A percentile compares a stretch with the other conserved stretches of the same genome.
These are phyloP conservation scores for Hygrophila difformis DNA, from an alignment of 257 asterid genomes.

Conservation along the genomic window DNA sequence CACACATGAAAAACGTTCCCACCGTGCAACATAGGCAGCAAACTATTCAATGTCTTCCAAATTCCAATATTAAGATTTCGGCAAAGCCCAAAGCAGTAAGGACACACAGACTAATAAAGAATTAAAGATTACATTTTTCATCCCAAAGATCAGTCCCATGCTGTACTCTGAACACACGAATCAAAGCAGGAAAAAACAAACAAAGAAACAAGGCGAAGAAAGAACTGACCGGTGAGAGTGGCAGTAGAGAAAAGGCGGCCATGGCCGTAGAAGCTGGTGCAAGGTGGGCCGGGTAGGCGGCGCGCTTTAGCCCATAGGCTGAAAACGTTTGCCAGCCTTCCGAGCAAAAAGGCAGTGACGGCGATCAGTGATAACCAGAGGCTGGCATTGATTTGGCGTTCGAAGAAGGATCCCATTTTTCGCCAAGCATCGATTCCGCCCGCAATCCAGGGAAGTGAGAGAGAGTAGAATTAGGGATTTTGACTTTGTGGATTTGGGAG, in stretches of 20 bases:
- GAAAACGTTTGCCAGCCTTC: slow-evolving; percentile 21
- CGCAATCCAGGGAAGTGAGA: too few species aligned
- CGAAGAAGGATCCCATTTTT: slow-evolving; percentile 19
- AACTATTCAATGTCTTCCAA: too few species aligned
- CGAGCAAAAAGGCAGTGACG: slow-evolving; percentile 25
- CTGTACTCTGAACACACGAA: slow-evolving; percentile 6
- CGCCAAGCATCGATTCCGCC: slow-evolving; percentile 12
- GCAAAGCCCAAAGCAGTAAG: too few species aligned
- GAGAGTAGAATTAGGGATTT: too few species aligned
- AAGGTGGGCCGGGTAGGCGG: slow-evolving; percentile 30
- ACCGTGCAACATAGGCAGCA: too few species aligned
- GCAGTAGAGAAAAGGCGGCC: slow-evolving; percentile 29
- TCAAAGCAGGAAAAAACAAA: neutral
- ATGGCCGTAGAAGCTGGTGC: slow-evolving; percentile 35
- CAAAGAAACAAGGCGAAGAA: neutral
- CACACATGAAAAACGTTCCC: too few species aligned
- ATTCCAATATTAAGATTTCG: too few species aligned
- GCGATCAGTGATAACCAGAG: slow-evolving; percentile 27
- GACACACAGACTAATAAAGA: too few species aligned
- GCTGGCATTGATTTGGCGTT: slow-evolving; percentile 29
- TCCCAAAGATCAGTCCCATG: neutral
- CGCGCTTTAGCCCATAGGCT: slow-evolving; percentile 29
- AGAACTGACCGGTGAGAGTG: slow-evolving; percentile 26
- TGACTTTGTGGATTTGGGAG: too few species aligned
- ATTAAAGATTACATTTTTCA: neutral